These are phyloP conservation scores for Sparassis latifolia DNA, from an alignment of 1,284 basidiomycete species.

Conservation along the genomic window DNA sequence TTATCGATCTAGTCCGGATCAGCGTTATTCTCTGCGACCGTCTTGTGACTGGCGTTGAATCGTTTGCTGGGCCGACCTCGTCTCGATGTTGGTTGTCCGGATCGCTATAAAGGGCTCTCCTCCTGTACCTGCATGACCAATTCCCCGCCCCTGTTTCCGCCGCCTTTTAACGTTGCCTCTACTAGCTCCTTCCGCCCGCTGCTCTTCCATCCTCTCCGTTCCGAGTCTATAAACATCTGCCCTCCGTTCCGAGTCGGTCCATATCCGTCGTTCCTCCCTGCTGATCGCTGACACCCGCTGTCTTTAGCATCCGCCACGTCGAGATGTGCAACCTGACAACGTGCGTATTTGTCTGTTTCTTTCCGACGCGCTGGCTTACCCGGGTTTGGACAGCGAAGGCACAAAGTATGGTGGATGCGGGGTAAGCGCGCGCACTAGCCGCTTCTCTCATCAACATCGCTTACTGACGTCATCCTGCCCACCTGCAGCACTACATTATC, in stretches of 20 bases:
- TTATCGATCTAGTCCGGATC: slow-evolving; percentile 27
- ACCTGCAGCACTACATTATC: slow-evolving; percentile 43
- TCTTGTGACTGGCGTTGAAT: slow-evolving; percentile 18
- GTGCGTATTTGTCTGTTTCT: slow-evolving; percentile 33
- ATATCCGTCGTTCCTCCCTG: too few species aligned
- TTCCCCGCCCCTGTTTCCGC: slow-evolving; percentile 1
- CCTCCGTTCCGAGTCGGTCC: too few species aligned
- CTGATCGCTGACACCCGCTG: neutral
- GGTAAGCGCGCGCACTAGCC: slow-evolving; percentile 31
- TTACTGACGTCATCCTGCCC: slow-evolving; percentile 18
- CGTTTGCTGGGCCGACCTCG: too few species aligned
- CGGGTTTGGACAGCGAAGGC: slow-evolving; percentile 52
- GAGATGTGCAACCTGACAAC: slow-evolving; percentile 70
- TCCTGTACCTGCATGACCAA: slow-evolving; percentile 8
- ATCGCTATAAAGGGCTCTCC: slow-evolving; percentile 14
- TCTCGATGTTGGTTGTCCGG: neutral
- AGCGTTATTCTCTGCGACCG: slow-evolving; percentile 12
- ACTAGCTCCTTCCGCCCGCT: too few species aligned
- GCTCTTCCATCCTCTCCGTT: too few species aligned
- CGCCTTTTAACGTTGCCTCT: neutral
- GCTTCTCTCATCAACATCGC: slow-evolving; percentile 8
- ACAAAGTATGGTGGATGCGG: slow-evolving; percentile 64
- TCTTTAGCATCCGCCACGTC: slow-evolving; percentile 5
- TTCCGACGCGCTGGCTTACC: slow-evolving; percentile 7
- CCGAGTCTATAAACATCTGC: too few species aligned